Percentiles rank a stretch among this genome's conserved stretches.
Conservation (phyloP, 2,329 filamentous ascomycete genomes). For the Celoporthe dispersa region DNA sequence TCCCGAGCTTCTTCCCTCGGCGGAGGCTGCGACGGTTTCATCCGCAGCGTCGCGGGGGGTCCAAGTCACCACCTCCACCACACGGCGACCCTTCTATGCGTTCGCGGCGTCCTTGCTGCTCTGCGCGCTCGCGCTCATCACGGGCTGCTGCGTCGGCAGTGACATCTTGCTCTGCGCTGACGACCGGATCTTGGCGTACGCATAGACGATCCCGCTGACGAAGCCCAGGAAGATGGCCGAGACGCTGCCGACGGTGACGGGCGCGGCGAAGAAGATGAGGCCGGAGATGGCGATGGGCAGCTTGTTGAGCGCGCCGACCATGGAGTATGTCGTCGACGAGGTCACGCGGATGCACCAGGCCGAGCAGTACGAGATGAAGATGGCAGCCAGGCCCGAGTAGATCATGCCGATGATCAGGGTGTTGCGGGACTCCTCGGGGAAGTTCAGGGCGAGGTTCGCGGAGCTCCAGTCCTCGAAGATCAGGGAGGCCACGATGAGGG, state of each 20-base stretch:
- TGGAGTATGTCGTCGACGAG: conserved; percentile 96
- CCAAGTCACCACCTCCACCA: neutral
- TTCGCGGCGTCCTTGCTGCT: conserved; percentile 88
- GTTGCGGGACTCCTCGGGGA: conserved; percentile 81
- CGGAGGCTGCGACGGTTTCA: neutral
- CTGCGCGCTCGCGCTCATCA: conserved; percentile 87
- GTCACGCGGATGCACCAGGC: conserved; percentile 99
- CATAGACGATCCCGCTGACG: conserved; percentile 88
- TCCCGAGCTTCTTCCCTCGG: neutral
- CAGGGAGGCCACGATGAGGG: conserved; percentile 81
- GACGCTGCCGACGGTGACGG: conserved; percentile 88
- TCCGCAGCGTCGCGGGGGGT: neutral
- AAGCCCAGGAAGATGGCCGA: conserved; percentile 92
- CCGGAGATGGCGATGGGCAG: conserved; percentile 92
- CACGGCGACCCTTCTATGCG: conserved; percentile 41
- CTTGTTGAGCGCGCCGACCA: conserved; percentile 98
- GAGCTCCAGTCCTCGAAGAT: conserved; percentile 91
- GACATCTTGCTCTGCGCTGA: conserved; percentile 67
- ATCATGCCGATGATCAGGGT: conserved; percentile 85
- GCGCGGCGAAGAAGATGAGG: conserved; percentile 92
- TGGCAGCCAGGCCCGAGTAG: conserved; percentile 88
- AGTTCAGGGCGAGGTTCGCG: conserved; percentile 83
- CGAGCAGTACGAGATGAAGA: conserved; percentile 99
- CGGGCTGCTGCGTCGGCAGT: conserved; percentile 69
- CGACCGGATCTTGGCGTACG: conserved; percentile 84